Evolutionary conservation across 2,329 filamentous ascomycete species (phyloP), one percentile per base, ranked within the genome.

Genomic region (Penicillium hesseltinei): DNA sequence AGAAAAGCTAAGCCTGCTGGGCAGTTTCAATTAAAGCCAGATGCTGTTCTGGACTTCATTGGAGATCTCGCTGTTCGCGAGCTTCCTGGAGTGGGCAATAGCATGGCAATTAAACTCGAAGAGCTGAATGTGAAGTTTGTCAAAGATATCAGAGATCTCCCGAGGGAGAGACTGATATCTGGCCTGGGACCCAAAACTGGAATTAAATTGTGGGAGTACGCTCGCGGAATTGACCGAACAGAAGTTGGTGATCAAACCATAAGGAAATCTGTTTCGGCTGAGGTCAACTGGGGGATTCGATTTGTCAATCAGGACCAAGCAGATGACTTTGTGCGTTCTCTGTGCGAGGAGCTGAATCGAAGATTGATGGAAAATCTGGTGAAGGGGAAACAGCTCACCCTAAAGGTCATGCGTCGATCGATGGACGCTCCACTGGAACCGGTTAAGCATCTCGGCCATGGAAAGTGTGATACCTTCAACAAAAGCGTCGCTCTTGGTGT

Each of bases 231-330:
- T 48, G 94, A 99, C 74, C 83, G 82, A 49, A 82, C 86, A 2
- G 91, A 96, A 72, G 91, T 97, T 6, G 93, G 92, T 33, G 89
- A 93, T 56, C 89, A 95, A 68, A 85, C 88, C 0, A 80, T 91
- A 17, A 87, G 94, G 53, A 99, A 97, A 71, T 97, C 93, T 0
- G 91, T 99, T 0, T 97, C 94, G 2, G 93, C 93, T 1, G 94
- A 99, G 72, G 91, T 99, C 61, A 99, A 94, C 67, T 99, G 94
- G 94, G 94, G 95, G 3, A 96, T 99, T 55, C 87, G 94, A 6
- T 99, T 99, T 71, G 86, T 94, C 64, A 95, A 84, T 59, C 91
- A 97, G 69, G 82, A 85, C n/a, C 93, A 99, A 74, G 92, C 92
- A 0, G 93, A 97, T 58, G 91, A 95, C 62, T 99, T 99, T 71